phyloP scores from a whole-genome alignment of 768 basidiomycete species.

The Russula virescens region DNA sequence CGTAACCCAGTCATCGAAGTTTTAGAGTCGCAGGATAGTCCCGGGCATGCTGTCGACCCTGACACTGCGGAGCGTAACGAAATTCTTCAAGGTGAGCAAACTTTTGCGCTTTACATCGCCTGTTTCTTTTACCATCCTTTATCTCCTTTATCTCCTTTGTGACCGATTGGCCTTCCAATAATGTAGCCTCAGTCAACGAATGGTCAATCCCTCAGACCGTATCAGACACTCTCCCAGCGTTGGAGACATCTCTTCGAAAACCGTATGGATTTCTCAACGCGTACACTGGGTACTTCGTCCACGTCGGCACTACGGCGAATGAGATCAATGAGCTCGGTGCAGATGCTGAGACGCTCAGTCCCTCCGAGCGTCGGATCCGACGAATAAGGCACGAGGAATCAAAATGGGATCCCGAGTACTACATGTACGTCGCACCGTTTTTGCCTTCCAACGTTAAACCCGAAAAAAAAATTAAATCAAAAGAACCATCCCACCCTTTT shows the following conservation, averaged over 20 bases:
- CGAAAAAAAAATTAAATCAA: too few relatives aligned
- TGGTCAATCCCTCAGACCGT: slow-evolving; percentile 71
- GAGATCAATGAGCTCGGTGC: slow-evolving; percentile 75
- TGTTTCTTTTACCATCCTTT: neutral
- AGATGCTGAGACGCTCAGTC: slow-evolving; percentile 53
- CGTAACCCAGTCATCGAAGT: slow-evolving; percentile 53
- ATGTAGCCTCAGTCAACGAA: slow-evolving; percentile 69
- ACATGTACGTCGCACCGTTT: slow-evolving; percentile 58
- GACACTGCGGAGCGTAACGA: slow-evolving; percentile 39
- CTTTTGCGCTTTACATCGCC: neutral
- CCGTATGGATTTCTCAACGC: slow-evolving; percentile 74
- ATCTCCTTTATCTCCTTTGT: slow-evolving; percentile 1
- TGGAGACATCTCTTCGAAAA: slow-evolving; percentile 40
- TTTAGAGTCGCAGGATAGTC: slow-evolving; percentile 28
- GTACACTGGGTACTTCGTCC: slow-evolving; percentile 69
- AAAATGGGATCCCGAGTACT: slow-evolving; percentile 82
- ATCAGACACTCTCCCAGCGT: slow-evolving; percentile 36
- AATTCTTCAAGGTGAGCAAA: slow-evolving; percentile 47
- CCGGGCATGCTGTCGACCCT: neutral
- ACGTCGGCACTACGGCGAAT: slow-evolving; percentile 69
- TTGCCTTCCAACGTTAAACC: too few relatives aligned
- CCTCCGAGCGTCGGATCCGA: slow-evolving; percentile 45
- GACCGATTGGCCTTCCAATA: slow-evolving; percentile 7
- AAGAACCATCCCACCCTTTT: neutral
- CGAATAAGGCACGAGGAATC: slow-evolving; percentile 60